These are phyloP conservation scores for Nicotiana obtusifolia DNA, from an alignment of 257 asterid species.

Conservation along the genomic window DNA sequence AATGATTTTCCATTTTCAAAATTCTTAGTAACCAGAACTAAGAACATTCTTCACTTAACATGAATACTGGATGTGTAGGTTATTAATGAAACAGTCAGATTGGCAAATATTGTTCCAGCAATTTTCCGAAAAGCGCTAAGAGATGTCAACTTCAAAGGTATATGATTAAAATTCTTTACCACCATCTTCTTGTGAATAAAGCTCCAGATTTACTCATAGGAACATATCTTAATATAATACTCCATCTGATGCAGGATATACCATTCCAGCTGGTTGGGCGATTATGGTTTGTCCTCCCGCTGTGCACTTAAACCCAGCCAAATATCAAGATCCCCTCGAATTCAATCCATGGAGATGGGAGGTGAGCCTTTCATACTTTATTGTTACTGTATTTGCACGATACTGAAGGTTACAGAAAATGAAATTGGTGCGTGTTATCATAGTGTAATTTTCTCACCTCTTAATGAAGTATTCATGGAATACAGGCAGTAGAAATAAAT, in stretches of 20 bases:
- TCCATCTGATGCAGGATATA: slow-evolving; percentile 53
- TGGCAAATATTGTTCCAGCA: slow-evolving; percentile 89
- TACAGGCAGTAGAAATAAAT: slow-evolving; percentile 62
- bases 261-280: slow-evolving; percentile 94
- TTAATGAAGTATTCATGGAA: background rate
- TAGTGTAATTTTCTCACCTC: background rate
- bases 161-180: slow-evolving; percentile 7
- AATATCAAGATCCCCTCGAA: slow-evolving; percentile 65
- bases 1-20: background rate
- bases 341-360: slow-evolving; percentile 95
- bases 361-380: slow-evolving; percentile 36
- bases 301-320: slow-evolving; percentile 69
- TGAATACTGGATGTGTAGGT: slow-evolving; percentile 40
- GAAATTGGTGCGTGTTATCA: background rate
- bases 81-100: slow-evolving; percentile 79
- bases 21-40: background rate
- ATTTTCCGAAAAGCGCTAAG: slow-evolving; percentile 72
- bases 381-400: background rate
- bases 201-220: slow-evolving; percentile 5
- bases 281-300: slow-evolving; percentile 96
- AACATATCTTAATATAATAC: slow-evolving; percentile 10
- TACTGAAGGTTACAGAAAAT: background rate
- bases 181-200: background rate
- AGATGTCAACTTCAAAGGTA: slow-evolving; percentile 71
- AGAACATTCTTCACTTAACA: background rate